These are phyloP conservation scores for Jimgerdemannia flammicorona DNA, from an alignment of 192 early-diverging fungal species.

Conservation along the genomic window DNA sequence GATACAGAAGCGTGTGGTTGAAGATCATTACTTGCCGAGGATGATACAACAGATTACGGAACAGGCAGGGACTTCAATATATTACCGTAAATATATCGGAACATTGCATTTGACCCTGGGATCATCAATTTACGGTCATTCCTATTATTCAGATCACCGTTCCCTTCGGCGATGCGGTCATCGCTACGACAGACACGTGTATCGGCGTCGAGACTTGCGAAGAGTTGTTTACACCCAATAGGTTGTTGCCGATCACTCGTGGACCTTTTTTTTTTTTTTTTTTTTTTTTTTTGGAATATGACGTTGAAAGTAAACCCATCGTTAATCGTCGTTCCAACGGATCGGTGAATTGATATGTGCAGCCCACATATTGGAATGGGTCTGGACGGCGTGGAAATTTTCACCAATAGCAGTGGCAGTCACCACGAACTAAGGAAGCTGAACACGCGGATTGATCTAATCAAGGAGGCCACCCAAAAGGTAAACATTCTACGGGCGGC, in stretches of 20 bases:
- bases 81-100: neutral
- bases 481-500: conserved; percentile 27
- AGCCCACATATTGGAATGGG: conserved; percentile 94
- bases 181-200: conserved; percentile 79
- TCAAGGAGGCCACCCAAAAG: conserved; percentile 86
- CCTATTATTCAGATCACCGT: conserved; percentile 48
- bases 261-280: neutral
- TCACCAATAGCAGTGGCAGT: conserved; percentile 92
- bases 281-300: neutral
- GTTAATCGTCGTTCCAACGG: neutral
- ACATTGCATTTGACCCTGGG: no score
- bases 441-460: conserved; percentile 79
- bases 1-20: conserved; percentile 57
- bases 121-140: neutral
- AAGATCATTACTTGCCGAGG: conserved; percentile 78
- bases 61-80: conserved; percentile 38
- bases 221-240: conserved; percentile 93
- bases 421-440: conserved; percentile 98
- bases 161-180: conserved; percentile 89
- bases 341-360: neutral
- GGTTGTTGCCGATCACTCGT: conserved; percentile 30
- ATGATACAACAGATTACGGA: conserved; percentile 78
- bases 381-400: conserved; percentile 95
- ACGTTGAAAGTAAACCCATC: neutral
- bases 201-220: conserved; percentile 96